These are phyloP conservation scores for Hypomyces perniciosus DNA, from an alignment of 2,329 filamentous ascomycete genomes.

Conservation along the genomic window DNA sequence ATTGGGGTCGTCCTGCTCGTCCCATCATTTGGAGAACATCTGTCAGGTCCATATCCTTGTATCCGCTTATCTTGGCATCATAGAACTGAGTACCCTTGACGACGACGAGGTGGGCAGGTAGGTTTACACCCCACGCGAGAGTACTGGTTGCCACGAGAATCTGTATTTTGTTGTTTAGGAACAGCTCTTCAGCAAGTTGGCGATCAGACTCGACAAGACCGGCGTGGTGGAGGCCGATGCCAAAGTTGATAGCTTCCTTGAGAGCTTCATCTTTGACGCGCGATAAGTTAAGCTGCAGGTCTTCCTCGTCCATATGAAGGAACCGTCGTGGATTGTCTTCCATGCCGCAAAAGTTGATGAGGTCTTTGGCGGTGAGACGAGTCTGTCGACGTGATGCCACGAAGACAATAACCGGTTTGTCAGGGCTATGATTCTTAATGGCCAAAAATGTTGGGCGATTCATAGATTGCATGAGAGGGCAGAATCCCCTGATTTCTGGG, in stretches of 20 bases:
- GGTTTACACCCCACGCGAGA: conserved; percentile 94
- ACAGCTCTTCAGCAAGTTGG: conserved; percentile 86
- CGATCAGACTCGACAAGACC: conserved; percentile 93
- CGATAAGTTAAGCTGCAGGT: conserved; percentile 78
- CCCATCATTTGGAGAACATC: conserved; percentile 98
- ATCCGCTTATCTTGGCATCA: conserved; percentile 94
- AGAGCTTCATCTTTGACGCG: conserved; percentile 90
- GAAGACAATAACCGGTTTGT: conserved; percentile 97
- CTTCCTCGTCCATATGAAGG: conserved; percentile 89
- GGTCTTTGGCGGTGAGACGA: conserved; percentile 85
- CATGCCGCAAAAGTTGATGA: conserved; percentile 98
- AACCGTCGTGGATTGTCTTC: conserved; percentile 95
- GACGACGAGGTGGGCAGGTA: conserved; percentile 92
- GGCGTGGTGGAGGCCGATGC: conserved; percentile 94
- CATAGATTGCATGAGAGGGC: conserved; percentile 98
- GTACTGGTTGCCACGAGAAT: conserved; percentile 94
- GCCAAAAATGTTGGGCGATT: conserved; percentile 94
- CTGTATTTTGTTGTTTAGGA: conserved; percentile 96
- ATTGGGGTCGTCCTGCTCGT: conserved; percentile 90
- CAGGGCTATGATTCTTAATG: conserved; percentile 92
- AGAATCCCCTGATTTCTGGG: conserved; percentile 90
- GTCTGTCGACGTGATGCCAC: conserved; percentile 94
- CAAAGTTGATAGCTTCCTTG: conserved; percentile 91
- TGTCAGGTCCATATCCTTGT: conserved; percentile 98
- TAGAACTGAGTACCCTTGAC: conserved; percentile 99